phyloP scores from a whole-genome alignment of 305 asterid genomes.

The Nicotiana rustica region DNA sequence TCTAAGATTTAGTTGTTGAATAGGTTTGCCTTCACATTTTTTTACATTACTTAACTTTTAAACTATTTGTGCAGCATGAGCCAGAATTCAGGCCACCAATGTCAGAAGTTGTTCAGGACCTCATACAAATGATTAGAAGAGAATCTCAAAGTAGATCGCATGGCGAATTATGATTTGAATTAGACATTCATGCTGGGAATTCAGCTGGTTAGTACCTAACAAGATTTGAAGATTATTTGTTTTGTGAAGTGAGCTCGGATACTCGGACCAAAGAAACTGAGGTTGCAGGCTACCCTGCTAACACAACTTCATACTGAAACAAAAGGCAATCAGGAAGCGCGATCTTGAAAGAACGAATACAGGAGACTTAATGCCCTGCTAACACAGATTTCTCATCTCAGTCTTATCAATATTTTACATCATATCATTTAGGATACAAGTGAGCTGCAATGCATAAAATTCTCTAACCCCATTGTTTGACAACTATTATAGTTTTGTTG shows the following conservation, averaged over 20 bases:
- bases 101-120: slow-evolving; percentile 56
- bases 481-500: slow-evolving; percentile 29
- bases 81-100: slow-evolving; percentile 55
- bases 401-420: slow-evolving; percentile 34
- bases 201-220: neutral
- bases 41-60: neutral
- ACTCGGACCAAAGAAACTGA: neutral
- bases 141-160: slow-evolving; percentile 41
- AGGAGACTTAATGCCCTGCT: neutral
- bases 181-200: neutral
- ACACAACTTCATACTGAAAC: slow-evolving; percentile 38
- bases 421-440: slow-evolving; percentile 24
- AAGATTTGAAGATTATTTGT: neutral
- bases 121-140: slow-evolving; percentile 47
- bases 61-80: slow-evolving; percentile 46
- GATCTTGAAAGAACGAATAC: neutral
- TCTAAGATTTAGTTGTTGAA: neutral
- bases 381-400: slow-evolving; percentile 3
- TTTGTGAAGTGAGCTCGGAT: neutral
- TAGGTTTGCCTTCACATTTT: neutral
- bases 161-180: slow-evolving; percentile 32
- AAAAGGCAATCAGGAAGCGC: neutral
- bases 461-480: slow-evolving; percentile 32
- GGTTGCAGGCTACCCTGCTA: slow-evolving; percentile 30
- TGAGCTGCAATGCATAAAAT: slow-evolving; percentile 15